phyloP scores from a whole-genome alignment of 169 alveolate species.

The Toxoplasma gondii region DNA sequence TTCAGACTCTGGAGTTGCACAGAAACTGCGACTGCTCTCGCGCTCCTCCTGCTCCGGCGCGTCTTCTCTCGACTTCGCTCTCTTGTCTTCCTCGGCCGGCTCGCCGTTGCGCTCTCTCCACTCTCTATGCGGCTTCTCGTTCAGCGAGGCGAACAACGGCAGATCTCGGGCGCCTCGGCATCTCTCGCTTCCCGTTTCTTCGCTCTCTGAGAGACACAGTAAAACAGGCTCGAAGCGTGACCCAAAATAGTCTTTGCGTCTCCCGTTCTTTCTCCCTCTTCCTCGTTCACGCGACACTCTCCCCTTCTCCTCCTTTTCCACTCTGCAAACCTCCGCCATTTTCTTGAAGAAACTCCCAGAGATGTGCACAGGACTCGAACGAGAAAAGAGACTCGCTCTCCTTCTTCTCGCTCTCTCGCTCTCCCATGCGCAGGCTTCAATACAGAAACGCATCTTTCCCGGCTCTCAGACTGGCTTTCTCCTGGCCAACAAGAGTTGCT shows the following conservation, averaged over 20 bases:
- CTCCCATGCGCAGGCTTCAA: neutral
- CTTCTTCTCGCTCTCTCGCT: neutral
- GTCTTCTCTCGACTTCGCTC: neutral
- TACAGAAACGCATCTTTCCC: neutral
- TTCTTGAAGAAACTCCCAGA: neutral
- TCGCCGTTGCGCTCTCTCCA: neutral
- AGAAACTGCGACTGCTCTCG: too few species aligned
- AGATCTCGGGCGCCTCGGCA: neutral
- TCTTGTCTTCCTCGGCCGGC: neutral
- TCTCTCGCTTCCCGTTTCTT: neutral
- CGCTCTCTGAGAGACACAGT: neutral
- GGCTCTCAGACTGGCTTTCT: neutral
- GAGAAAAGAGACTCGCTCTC: neutral
- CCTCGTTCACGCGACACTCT: neutral
- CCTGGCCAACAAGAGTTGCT: too few species aligned
- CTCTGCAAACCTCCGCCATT: too few species aligned
- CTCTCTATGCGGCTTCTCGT: neutral
- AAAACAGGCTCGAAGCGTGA: neutral
- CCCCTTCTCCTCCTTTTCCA: neutral
- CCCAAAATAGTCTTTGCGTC: too few species aligned
- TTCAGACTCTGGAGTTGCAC: too few species aligned
- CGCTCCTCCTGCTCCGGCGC: neutral
- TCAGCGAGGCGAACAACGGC: constrained; percentile 6
- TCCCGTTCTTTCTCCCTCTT: too few species aligned
- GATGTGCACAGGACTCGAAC: neutral